A percentile compares a stretch with the other conserved stretches of the same genome.
phyloP scores from a whole-genome alignment of 768 basidiomycete genomes.

The Neoboletus subvelutipes region DNA sequence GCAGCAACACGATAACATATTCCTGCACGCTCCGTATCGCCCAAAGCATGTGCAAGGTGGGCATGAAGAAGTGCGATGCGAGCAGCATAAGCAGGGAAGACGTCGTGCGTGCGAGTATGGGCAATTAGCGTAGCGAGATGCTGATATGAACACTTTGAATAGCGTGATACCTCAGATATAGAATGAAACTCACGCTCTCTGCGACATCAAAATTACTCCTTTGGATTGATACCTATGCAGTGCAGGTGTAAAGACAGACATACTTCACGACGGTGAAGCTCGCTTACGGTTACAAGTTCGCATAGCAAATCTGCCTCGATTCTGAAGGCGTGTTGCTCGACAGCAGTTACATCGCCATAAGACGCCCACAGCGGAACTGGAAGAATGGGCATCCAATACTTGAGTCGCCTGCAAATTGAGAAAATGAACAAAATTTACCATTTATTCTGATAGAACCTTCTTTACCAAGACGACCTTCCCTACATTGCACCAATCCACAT shows the following conservation, averaged over 20 bases:
- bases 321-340: constrained; percentile 51
- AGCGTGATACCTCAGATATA: background rate
- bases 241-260: background rate
- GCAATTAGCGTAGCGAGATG: constrained; percentile 53
- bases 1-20: constrained; percentile 66
- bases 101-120: constrained; percentile 55
- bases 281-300: constrained; percentile 62
- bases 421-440: constrained; percentile 6
- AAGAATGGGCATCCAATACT: background rate
- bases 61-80: constrained; percentile 69
- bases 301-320: constrained; percentile 72
- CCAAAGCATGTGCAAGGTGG: constrained; percentile 70
- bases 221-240: constrained; percentile 56
- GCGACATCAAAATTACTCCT: constrained; percentile 68
- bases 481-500: constrained; percentile 54
- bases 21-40: constrained; percentile 50
- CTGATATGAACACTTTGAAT: constrained; percentile 7
- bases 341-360: constrained; percentile 45
- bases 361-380: constrained; percentile 59
- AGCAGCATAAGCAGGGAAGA: constrained; percentile 57
- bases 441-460: constrained; percentile 12
- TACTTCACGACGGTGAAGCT: background rate
- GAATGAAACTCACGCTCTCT: constrained; percentile 44
- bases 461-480: constrained; percentile 42
- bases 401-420: background rate